phyloP scores from a whole-genome alignment of 1,284 basidiomycete genomes.

The Fomitopsis betulina region DNA sequence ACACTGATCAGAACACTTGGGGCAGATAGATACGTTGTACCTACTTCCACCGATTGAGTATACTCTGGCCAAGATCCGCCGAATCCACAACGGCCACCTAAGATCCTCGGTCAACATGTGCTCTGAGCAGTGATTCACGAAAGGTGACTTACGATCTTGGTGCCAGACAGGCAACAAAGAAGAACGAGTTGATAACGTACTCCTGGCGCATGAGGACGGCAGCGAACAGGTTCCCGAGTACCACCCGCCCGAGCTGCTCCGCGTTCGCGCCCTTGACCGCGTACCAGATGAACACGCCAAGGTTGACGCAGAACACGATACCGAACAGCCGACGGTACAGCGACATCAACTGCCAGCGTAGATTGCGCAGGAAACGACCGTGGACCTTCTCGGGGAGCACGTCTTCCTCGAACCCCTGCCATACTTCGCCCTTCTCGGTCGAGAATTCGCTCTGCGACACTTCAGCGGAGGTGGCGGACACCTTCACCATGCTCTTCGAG shows the following conservation, averaged over 20 bases:
- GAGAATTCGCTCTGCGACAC: constrained; percentile 14
- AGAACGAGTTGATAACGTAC: constrained; percentile 52
- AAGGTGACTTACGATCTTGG: constrained; percentile 38
- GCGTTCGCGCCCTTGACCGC: constrained; percentile 35
- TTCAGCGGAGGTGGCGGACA: constrained; percentile 11
- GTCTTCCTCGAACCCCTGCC: constrained; percentile 49
- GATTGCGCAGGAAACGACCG: constrained; percentile 37
- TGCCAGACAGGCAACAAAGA: constrained; percentile 42
- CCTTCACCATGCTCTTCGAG: constrained; percentile 5
- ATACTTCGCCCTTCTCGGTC: constrained; percentile 27
- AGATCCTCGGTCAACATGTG: constrained; percentile 7
- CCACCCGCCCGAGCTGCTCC: constrained; percentile 40
- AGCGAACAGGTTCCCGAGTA: constrained; percentile 46
- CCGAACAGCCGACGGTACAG: constrained; percentile 55
- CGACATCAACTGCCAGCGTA: constrained; percentile 49
- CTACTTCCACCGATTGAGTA: constrained; percentile 50
- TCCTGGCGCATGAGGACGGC: constrained; percentile 57
- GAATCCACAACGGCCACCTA: constrained; percentile 51
- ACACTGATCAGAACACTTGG: background rate
- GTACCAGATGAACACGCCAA: constrained; percentile 45
- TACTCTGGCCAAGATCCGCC: constrained; percentile 46
- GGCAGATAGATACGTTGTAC: background rate
- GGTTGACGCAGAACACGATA: constrained; percentile 48
- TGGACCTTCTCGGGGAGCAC: constrained; percentile 45
- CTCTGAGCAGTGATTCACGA: background rate